phyloP scores from a whole-genome alignment of 2,329 filamentous ascomycete genomes.

The Cercospora zeae-maydis region DNA sequence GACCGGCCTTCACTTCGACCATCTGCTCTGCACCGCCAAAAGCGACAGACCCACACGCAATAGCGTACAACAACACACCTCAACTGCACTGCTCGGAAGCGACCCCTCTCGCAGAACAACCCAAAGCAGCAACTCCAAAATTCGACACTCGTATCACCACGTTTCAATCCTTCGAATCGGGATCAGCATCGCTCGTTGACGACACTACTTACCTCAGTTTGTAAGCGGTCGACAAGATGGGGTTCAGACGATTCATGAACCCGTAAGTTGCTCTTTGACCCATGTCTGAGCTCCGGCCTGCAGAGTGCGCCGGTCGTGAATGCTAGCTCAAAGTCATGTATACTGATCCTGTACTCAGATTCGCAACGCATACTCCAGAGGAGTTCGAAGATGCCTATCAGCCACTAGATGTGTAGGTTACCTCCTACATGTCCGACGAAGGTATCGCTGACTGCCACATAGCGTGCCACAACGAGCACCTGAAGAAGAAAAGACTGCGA shows the following conservation, averaged over 20 bases:
- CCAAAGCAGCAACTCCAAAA: not conserved
- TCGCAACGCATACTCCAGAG: constrained; percentile 49
- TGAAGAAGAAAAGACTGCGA: not conserved
- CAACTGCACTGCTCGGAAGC: not conserved
- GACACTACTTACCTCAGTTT: not conserved
- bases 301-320: not conserved
- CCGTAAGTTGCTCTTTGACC: constrained; percentile 1
- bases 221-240: not conserved
- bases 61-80: not conserved
- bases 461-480: not conserved
- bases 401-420: constrained; percentile 43
- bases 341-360: constrained; percentile 24
- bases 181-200: not conserved
- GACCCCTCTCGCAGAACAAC: not conserved
- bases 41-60: not conserved
- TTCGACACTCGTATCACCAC: not conserved
- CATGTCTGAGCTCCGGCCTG: not conserved
- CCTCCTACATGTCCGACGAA: not conserved
- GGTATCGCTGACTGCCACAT: not conserved
- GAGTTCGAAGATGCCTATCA: constrained; percentile 52
- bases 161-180: not conserved
- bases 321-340: not conserved
- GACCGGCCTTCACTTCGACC: not conserved
- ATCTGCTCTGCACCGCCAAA: not conserved
- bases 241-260: not conserved